Base-by-base conservation (phyloP, 2,329 filamentous ascomycete species). In the Chalara sp. region DNA sequence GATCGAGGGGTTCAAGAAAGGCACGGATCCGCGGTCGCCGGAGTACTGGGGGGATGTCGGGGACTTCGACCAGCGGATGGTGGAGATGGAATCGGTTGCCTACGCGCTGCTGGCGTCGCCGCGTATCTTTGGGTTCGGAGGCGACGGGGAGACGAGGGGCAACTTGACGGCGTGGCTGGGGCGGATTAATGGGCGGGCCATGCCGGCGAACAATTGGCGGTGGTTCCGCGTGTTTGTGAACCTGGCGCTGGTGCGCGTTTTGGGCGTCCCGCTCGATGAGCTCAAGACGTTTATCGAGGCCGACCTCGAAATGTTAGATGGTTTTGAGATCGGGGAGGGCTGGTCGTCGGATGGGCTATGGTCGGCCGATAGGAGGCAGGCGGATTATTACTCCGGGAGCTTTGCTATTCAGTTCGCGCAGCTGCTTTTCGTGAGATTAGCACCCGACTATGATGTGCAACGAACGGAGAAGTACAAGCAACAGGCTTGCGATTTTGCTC, bases 371-470 rank as follows among this genome's bases (percentile, higher is more conserved):
- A 44, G 48, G 42, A 47, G 52, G 13, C 74, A 78, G 44, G 73
- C 69, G 0, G 75, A 78, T 47, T 77, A 78, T 57, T 78, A 78
- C 49, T 77, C 75, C 1, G 74, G 75, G 0, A 78, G 75, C 44
- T 78, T 78, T 49, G 75, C 75, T 0, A 75, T 78, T 6, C 75
- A 78, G 49, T 78, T 76, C 33, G 70, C 68, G 2, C 74, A 78
- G 51, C 59, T 78, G 3, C 60, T 76, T 0, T 78, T 74, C 52
- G 63, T 68, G 0, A 70, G 68, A 6, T 72, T 73, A 52, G 72
- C 72, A 0, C 52, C 56, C 0, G 69, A 74, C 12, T 41, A 73
- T 3, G 74, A 77, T 46, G 61, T 65, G 0, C 54, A 61, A 32
- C 61, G 74, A 21, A 67, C 66, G 4, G 62, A 62, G 8, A 54